Evolutionary conservation across 148 eudicot species (phyloP).

Genomic region (Cornus kousa): DNA sequence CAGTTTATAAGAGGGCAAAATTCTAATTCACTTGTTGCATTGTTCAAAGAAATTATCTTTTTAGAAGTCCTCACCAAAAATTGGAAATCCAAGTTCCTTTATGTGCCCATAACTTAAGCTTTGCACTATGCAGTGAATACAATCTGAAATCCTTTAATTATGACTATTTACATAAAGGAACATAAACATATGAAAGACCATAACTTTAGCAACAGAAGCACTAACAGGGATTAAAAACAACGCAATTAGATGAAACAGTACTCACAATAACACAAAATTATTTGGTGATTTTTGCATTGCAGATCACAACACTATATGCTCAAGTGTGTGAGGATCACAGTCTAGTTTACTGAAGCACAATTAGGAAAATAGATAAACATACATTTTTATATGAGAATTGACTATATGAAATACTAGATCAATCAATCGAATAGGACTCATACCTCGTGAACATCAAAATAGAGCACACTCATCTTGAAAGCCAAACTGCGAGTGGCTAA

Average conservation of each 20-base stretch:
- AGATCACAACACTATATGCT: neutral
- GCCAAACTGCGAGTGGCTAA: conserved; percentile 93
- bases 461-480: conserved; percentile 93
- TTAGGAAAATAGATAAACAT: neutral
- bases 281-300: neutral
- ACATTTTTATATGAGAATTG: neutral
- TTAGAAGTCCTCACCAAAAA: neutral
- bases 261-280: neutral
- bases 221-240: neutral
- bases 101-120: neutral
- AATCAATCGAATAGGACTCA: neutral
- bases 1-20: neutral
- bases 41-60: neutral
- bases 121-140: too few relatives aligned
- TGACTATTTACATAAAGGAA: neutral
- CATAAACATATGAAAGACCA: neutral
- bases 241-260: neutral
- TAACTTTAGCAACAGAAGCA: neutral
- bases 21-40: neutral
- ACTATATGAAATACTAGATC: neutral
- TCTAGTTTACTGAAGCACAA: neutral
- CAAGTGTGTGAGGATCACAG: neutral
- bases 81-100: neutral
- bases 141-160: too few relatives aligned
- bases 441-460: conserved; percentile 79